Conservation (phyloP, 2,329 filamentous ascomycete genomes). For the Ramularia endophylla region DNA sequence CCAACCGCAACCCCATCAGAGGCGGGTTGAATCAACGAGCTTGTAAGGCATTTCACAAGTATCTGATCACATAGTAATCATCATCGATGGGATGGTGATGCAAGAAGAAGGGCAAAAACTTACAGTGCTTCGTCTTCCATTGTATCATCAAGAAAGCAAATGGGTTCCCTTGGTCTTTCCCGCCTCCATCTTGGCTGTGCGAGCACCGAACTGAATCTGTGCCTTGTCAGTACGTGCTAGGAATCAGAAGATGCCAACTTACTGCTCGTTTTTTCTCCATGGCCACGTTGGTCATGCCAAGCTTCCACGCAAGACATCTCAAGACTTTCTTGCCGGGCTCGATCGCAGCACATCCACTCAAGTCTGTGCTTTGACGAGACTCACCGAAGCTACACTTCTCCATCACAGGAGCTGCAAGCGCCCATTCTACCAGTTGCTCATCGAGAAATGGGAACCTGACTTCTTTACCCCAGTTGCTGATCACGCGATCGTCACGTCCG, state of each 20-base stretch:
- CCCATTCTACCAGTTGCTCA: constrained; percentile 77
- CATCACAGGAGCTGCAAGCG: constrained; percentile 66
- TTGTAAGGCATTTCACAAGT: constrained; percentile 23
- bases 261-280: constrained; percentile 90
- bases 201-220: constrained; percentile 40
- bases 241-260: constrained; percentile 30
- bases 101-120: constrained; percentile 1
- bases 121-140: neutral
- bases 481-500: constrained; percentile 85
- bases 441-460: constrained; percentile 88
- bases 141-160: constrained; percentile 31
- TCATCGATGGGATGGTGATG: constrained; percentile 10
- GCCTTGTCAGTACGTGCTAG: constrained; percentile 6
- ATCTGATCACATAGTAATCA: constrained; percentile 27
- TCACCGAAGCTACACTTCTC: constrained; percentile 77
- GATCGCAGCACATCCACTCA: constrained; percentile 36
- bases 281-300: constrained; percentile 67
- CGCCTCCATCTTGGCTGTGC: constrained; percentile 45
- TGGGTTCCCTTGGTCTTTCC: constrained; percentile 45
- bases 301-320: constrained; percentile 65
- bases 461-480: constrained; percentile 84
- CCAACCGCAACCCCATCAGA: constrained; percentile 19
- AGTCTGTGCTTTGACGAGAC: neutral
- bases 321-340: constrained; percentile 79
- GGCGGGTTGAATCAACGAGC: constrained; percentile 21